Conservation (phyloP, 192 early-diverging fungal genomes). For the Paraglomus occultum region DNA sequence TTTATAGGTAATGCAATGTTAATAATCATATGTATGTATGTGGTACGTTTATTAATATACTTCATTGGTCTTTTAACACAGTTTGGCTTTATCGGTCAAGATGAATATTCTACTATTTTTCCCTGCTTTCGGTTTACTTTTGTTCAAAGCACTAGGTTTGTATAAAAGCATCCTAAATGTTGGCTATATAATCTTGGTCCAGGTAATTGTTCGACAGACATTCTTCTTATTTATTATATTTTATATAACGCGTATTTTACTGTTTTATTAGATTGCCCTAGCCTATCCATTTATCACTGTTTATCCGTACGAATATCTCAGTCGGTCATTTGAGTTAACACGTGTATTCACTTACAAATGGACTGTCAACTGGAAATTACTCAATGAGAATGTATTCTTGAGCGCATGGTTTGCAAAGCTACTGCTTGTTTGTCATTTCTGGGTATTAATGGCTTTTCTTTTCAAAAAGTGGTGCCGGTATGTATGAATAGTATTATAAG, state of each 20-base stretch:
- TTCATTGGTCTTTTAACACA: conserved; percentile 33
- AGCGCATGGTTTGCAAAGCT: conserved; percentile 53
- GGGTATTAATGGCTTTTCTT: conserved; percentile 59
- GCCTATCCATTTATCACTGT: conserved; percentile 40
- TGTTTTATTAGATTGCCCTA: conserved; percentile 28
- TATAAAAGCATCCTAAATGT: conserved; percentile 50
- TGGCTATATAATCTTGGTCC: conserved; percentile 43
- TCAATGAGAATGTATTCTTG: conserved; percentile 68
- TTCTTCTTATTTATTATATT: not conserved
- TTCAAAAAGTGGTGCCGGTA: conserved; percentile 56
- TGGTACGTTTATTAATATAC: conserved; percentile 2
- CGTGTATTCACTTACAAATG: conserved; percentile 86
- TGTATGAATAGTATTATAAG: not conserved
- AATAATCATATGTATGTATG: not conserved
- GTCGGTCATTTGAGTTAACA: conserved; percentile 82
- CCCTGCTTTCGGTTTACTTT: conserved; percentile 75
- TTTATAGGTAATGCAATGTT: conserved; percentile 61
- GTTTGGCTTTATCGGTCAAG: conserved; percentile 83
- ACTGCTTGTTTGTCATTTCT: conserved; percentile 62
- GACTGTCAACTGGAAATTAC: conserved; percentile 96
- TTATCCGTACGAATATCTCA: conserved; percentile 64
- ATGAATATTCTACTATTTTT: conserved; percentile 95
- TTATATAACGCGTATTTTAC: not conserved
- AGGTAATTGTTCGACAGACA: conserved; percentile 34
- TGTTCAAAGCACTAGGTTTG: conserved; percentile 51